phyloP scores from a whole-genome alignment of 2,329 filamentous ascomycete species.

The Aureobasidium lini region DNA sequence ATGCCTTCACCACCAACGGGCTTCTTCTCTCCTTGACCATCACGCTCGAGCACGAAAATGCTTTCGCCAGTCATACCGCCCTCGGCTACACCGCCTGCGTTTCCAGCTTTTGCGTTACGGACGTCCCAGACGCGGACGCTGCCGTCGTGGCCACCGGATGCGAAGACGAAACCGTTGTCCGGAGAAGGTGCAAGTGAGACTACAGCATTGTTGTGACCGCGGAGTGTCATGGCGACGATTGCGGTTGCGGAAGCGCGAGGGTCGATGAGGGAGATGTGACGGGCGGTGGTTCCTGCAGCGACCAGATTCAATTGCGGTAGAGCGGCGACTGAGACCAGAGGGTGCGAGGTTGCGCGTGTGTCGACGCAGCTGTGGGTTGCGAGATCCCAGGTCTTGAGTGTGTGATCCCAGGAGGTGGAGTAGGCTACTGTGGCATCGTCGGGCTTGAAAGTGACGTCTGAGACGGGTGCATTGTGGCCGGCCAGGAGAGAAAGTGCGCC shows the following conservation, averaged over 20 bases:
- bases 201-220: constrained; percentile 74
- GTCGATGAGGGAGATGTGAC: constrained; percentile 89
- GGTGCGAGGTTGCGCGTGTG: constrained; percentile 74
- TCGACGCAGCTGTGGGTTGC: constrained; percentile 72
- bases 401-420: constrained; percentile 85
- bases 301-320: constrained; percentile 58
- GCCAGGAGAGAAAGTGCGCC: constrained; percentile 70
- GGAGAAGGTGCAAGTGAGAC: constrained; percentile 53
- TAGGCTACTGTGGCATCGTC: constrained; percentile 83
- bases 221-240: constrained; percentile 80
- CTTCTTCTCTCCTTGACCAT: constrained; percentile 56
- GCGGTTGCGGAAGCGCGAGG: constrained; percentile 69
- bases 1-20: constrained; percentile 66
- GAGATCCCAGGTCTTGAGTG: constrained; percentile 83
- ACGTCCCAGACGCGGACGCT: constrained; percentile 91
- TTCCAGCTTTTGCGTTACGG: constrained; percentile 41
- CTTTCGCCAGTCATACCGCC: constrained; percentile 55
- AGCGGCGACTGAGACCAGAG: constrained; percentile 70
- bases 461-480: constrained; percentile 66
- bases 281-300: constrained; percentile 71
- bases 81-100: constrained; percentile 41
- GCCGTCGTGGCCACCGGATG: constrained; percentile 85
- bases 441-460: constrained; percentile 76
- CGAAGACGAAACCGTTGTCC: constrained; percentile 64
- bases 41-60: constrained; percentile 69